phyloP scores from a whole-genome alignment of 225 moss, liverwort and hornwort genomes.

The Polytrichum formosum region DNA sequence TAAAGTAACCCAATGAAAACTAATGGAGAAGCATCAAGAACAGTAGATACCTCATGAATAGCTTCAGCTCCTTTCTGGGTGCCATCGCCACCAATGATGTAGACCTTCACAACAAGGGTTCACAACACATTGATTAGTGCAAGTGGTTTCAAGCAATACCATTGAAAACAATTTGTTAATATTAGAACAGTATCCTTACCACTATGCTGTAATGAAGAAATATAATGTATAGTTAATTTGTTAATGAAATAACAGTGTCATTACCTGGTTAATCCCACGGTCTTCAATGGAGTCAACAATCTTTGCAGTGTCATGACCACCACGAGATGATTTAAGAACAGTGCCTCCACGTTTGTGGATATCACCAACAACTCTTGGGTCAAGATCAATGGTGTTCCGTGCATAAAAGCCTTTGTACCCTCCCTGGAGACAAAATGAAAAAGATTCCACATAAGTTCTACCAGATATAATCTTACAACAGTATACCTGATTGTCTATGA shows the following conservation, averaged over 20 bases:
- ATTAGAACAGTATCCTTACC: no score
- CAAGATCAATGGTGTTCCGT: conserved; percentile 45
- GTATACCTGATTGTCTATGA: no score
- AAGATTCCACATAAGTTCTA: no score
- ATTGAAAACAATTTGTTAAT: no score
- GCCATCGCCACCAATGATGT: conserved; percentile 66
- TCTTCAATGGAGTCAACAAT: conserved; percentile 75
- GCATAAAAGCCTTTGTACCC: conserved; percentile 74
- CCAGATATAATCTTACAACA: no score
- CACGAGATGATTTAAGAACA: conserved; percentile 63
- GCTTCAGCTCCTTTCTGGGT: conserved; percentile 61
- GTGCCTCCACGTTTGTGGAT: conserved; percentile 81
- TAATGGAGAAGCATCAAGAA: background rate
- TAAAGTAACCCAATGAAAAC: background rate
- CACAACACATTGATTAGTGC: no score
- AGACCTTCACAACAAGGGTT: conserved; percentile 31
- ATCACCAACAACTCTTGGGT: conserved; percentile 51
- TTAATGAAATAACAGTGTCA: background rate
- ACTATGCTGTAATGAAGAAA: no score
- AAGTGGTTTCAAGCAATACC: no score
- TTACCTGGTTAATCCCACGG: conserved; percentile 62
- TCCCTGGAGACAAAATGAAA: conserved; percentile 24
- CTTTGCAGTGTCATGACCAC: conserved; percentile 55
- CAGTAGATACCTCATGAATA: conserved; percentile 43
- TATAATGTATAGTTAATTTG: no score